Percentiles rank a stretch among this genome's conserved stretches.
phyloP scores from a whole-genome alignment of 352 stramenopile genomes.

The Globisporangium paroecandrum region DNA sequence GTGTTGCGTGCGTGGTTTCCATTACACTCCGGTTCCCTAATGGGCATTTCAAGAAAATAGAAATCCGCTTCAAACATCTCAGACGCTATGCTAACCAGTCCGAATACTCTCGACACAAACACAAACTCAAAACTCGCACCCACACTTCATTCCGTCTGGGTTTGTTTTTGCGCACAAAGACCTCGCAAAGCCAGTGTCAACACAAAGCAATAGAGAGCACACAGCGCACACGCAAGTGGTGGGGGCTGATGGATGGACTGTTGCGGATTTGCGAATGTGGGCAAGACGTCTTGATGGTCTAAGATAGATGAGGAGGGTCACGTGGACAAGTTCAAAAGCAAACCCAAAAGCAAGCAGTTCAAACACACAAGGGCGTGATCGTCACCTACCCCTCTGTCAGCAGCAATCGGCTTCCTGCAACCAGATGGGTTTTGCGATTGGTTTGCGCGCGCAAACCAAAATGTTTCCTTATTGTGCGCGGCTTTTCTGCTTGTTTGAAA shows the following conservation, averaged over 20 bases:
- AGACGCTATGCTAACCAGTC: background rate
- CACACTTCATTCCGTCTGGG: no score
- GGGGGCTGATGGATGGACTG: background rate
- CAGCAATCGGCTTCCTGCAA: slow-evolving; percentile 1
- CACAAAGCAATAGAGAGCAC: background rate
- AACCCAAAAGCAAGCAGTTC: background rate
- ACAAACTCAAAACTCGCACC: no score
- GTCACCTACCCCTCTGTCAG: slow-evolving; percentile 2
- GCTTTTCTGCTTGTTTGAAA: background rate
- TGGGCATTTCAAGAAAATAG: slow-evolving; percentile 1
- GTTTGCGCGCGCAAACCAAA: slow-evolving; percentile 3
- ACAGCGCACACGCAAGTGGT: background rate
- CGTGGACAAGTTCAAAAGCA: background rate
- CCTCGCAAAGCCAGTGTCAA: background rate
- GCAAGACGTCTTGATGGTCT: slow-evolving; percentile 3
- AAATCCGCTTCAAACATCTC: slow-evolving; percentile 9
- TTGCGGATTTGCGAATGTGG: background rate
- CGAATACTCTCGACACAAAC: background rate
- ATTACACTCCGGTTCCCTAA: background rate
- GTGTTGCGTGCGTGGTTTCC: background rate
- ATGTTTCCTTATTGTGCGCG: background rate
- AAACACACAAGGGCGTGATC: background rate
- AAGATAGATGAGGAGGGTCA: background rate
- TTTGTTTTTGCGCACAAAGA: background rate
- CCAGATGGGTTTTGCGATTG: slow-evolving; percentile 3